Evolutionary conservation across 352 stramenopile genomes (phyloP), one percentile per base, ranked within the genome.

Genomic region (Thalassiosira ordinaria): DNA sequence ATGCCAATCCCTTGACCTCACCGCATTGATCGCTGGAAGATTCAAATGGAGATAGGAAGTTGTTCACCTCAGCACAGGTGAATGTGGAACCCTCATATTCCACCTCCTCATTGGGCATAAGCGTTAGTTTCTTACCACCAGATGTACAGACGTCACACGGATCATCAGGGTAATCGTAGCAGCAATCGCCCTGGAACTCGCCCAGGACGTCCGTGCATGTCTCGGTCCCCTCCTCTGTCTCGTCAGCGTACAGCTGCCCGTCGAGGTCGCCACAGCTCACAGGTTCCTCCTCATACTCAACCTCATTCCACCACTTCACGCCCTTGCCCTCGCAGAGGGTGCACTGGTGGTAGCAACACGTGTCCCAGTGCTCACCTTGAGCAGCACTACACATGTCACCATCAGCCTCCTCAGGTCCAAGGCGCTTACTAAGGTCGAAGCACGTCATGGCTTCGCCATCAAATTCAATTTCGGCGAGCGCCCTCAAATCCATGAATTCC

Each of bases 1-100:
- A 71, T 41, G 41, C 74, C 8, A 66, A 24, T 14, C 63, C 71
- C 20, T 76, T 44, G 2, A 78, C 74, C 51, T 74, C 80, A 9
- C n/a, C 27, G 24, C 80, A 87, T 41, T 87, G 80, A 26, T 57
- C 68, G 53, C 74, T 84, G 14, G 57, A 37, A 5, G 49, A 52
- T 61, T 87, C 80, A 41, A 87, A 87, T 44, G 74, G 74, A 26
- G 80, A 84, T 31, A 87, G 14, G 53, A 87, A 87, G 60, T 84
- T 84, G 62, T 81, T 87, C 2, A 87, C 74, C 60, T 87, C 80
- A 26, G 80, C 80, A 65, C 80, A 87, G 20, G 80, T 82, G 35
- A 82, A 84, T 24, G 71, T 80, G 0, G 80, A 73, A 47, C 60
- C 65, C 31, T 87, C 71, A 65, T 76, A 87, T 2, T 84, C 74